Percentiles rank a stretch among this genome's conserved stretches.
These are phyloP conservation scores for Didymella pomorum DNA, from an alignment of 2,329 filamentous ascomycete genomes.

Conservation along the genomic window DNA sequence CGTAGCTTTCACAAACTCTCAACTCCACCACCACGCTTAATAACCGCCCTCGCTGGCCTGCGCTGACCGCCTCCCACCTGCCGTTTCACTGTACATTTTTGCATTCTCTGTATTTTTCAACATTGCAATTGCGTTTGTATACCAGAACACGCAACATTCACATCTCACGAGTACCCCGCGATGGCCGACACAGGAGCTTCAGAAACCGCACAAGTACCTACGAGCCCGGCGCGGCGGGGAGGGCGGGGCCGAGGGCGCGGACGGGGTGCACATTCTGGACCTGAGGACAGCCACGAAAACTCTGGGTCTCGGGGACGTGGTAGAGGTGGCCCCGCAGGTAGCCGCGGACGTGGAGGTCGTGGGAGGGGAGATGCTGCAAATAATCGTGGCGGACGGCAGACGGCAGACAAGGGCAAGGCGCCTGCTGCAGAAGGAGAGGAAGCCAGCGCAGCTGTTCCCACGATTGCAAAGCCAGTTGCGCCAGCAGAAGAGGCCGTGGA, in stretches of 20 bases:
- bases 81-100: slow-evolving; percentile 5
- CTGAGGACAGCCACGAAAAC: slow-evolving; percentile 33
- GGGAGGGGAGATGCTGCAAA: slow-evolving; percentile 47
- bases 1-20: slow-evolving; percentile 29
- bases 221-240: slow-evolving; percentile 40
- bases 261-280: slow-evolving; percentile 32
- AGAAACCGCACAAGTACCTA: slow-evolving; percentile 35
- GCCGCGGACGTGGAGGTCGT: slow-evolving; percentile 44
- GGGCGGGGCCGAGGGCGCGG: slow-evolving; percentile 44
- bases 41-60: slow-evolving; percentile 31
- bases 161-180: slow-evolving; percentile 34
- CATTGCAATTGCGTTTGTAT: slow-evolving; percentile 3
- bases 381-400: slow-evolving; percentile 32
- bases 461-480: slow-evolving; percentile 11
- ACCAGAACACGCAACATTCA: slow-evolving; percentile 4
- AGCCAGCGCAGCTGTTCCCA: slow-evolving; percentile 13
- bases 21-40: slow-evolving; percentile 23
- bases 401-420: slow-evolving; percentile 42
- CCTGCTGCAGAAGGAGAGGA: slow-evolving; percentile 24
- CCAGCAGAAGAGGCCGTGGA: slow-evolving; percentile 22
- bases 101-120: slow-evolving; percentile 7
- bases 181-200: slow-evolving; percentile 44
- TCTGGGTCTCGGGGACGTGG: slow-evolving; percentile 41
- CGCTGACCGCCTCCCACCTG: slow-evolving; percentile 5
- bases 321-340: slow-evolving; percentile 44